A percentile compares a stretch with the other conserved stretches of the same genome.
Evolutionary conservation across 176 grass and related monocot genomes (phyloP).

Genomic region (Bothriochloa decipiens): DNA sequence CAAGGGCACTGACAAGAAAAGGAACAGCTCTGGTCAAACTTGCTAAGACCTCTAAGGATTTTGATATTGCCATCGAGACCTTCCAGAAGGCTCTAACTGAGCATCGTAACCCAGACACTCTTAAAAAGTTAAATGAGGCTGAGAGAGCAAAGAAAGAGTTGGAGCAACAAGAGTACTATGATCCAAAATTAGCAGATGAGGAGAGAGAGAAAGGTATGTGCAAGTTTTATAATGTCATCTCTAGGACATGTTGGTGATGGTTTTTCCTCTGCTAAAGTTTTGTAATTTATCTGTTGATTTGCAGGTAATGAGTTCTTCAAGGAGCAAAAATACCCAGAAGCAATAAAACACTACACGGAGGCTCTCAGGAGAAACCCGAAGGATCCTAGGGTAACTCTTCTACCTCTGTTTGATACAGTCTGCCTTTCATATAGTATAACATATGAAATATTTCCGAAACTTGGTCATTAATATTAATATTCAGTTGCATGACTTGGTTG

Average conservation of each 20-base stretch:
- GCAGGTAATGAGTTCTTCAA: constrained; percentile 94
- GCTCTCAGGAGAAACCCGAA: constrained; percentile 91
- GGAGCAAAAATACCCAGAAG: constrained; percentile 93
- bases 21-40: constrained; percentile 89
- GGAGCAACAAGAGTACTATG: constrained; percentile 96
- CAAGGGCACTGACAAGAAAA: constrained; percentile 97
- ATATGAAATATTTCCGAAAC: not conserved
- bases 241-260: not conserved
- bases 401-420: constrained; percentile 7
- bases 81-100: constrained; percentile 98
- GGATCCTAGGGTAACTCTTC: constrained; percentile 77
- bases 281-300: constrained; percentile 23
- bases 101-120: constrained; percentile 91
- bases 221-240: not conserved
- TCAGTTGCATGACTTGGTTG: not conserved
- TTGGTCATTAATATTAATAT: not conserved
- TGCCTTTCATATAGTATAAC: not conserved
- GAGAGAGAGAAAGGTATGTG: constrained; percentile 94
- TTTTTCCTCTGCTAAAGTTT: not conserved
- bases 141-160: constrained; percentile 95
- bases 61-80: constrained; percentile 76
- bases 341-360: constrained; percentile 91
- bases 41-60: constrained; percentile 86
- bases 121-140: constrained; percentile 91
- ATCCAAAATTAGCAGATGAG: constrained; percentile 85